These are phyloP conservation scores for Oemleria cerasiformis DNA, from an alignment of 306 rosid genomes.

Conservation along the genomic window DNA sequence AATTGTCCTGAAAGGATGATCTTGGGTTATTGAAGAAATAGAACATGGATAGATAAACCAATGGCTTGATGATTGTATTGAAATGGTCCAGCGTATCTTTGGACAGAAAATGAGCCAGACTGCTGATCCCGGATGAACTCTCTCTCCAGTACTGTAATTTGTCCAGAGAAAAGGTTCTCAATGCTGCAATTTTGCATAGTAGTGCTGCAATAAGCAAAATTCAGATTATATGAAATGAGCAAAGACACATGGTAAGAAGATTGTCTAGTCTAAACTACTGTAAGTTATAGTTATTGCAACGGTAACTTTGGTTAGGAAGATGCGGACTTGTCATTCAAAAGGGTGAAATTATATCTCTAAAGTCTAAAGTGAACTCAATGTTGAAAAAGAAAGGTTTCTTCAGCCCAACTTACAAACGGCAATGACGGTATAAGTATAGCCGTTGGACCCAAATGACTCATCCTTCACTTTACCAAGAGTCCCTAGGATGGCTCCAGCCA, in stretches of 20 bases:
- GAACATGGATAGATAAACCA: constrained; percentile 44
- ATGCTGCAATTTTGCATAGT: constrained; percentile 36
- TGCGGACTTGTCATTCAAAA: no score
- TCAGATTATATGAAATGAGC: constrained; percentile 5
- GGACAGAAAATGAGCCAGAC: constrained; percentile 42
- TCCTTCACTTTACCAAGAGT: constrained; percentile 68
- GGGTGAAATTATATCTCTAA: no score
- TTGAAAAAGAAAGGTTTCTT: not conserved
- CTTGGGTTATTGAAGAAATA: constrained; percentile 40
- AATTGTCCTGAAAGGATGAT: constrained; percentile 36
- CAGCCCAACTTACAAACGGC: constrained; percentile 64
- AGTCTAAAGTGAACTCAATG: not conserved
- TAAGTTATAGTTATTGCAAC: not conserved
- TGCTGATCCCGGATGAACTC: constrained; percentile 41
- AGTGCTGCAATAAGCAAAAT: constrained; percentile 31
- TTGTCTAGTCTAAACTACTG: constrained; percentile 1
- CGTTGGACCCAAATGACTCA: constrained; percentile 61
- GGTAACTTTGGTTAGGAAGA: not conserved
- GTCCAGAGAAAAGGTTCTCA: constrained; percentile 45
- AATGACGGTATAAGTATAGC: constrained; percentile 72
- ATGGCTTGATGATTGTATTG: constrained; percentile 36
- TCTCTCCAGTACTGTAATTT: constrained; percentile 45
- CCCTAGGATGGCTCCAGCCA: constrained; percentile 83
- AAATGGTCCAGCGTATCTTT: constrained; percentile 40
- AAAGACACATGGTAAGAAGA: constrained; percentile 12